These are phyloP conservation scores for Epicoccum nigrum DNA, from an alignment of 2,329 filamentous ascomycete species.

Conservation along the genomic window DNA sequence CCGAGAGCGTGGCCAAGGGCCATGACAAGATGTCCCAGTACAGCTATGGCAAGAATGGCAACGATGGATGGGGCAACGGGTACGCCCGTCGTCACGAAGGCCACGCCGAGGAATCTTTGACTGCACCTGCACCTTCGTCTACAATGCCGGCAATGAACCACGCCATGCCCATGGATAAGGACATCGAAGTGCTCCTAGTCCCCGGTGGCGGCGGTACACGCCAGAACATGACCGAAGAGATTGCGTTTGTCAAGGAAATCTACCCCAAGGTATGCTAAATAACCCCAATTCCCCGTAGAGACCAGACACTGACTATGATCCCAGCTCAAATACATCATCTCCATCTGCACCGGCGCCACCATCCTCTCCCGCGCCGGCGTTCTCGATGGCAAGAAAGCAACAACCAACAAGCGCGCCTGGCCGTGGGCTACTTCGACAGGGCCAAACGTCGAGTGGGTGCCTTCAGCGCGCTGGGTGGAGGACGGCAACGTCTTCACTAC, in stretches of 20 bases:
- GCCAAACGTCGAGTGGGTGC: constrained; percentile 62
- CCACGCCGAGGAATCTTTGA: background rate
- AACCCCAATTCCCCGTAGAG: too few species aligned
- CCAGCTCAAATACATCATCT: constrained; percentile 60
- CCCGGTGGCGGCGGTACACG: constrained; percentile 65
- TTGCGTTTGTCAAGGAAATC: constrained; percentile 56
- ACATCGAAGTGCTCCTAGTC: constrained; percentile 67
- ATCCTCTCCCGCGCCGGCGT: constrained; percentile 65
- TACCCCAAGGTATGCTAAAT: constrained; percentile 54
- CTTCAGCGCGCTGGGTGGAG: constrained; percentile 63
- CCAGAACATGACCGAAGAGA: constrained; percentile 41
- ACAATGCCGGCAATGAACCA: constrained; percentile 10
- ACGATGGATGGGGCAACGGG: constrained; percentile 15
- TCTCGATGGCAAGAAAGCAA: constrained; percentile 65
- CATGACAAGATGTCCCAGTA: constrained; percentile 5
- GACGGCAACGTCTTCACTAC: constrained; percentile 72
- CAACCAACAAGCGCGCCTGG: constrained; percentile 69
- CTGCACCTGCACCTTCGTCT: background rate
- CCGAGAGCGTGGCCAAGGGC: background rate
- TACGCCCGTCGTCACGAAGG: constrained; percentile 17
- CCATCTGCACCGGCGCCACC: constrained; percentile 69
- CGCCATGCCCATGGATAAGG: constrained; percentile 15
- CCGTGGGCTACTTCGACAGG: constrained; percentile 53
- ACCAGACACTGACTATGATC: background rate
- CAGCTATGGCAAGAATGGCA: background rate